Conservation (phyloP, 2,329 filamentous ascomycete species). For the Bisporella sp. region DNA sequence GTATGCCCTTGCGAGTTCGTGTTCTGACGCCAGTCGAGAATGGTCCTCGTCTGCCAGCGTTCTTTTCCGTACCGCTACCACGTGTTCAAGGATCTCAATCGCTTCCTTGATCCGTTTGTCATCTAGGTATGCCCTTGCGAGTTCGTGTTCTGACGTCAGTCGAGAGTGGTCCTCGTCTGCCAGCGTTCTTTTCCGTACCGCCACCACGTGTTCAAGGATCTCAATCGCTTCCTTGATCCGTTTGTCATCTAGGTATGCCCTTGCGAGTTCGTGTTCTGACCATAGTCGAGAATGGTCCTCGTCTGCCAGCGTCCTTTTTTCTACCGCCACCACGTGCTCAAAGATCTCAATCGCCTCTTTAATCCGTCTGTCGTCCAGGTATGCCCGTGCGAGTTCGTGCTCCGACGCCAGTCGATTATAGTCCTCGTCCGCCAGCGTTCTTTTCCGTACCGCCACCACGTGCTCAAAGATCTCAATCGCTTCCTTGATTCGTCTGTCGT, state of each 20-base stretch:
- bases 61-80: conserved; percentile 10
- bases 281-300: neutral
- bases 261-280: neutral
- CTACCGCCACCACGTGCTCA: neutral
- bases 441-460: neutral
- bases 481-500: neutral
- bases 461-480: conserved; percentile 1
- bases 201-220: neutral
- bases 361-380: neutral
- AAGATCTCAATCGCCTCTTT: neutral
- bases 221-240: neutral
- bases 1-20: conserved; percentile 6
- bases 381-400: neutral
- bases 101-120: conserved; percentile 16
- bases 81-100: conserved; percentile 15
- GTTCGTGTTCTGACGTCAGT: conserved; percentile 9
- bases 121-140: conserved; percentile 19
- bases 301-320: neutral
- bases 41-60: conserved; percentile 5
- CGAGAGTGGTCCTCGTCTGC: conserved; percentile 6
- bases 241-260: neutral
- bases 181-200: conserved; percentile 9
- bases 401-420: neutral
- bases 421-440: conserved; percentile 1
- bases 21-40: conserved; percentile 6